Percentiles rank a stretch among this genome's conserved stretches.
Conservation (phyloP, 108 stramenopile genomes). For the Discostella pseudostelligera region DNA sequence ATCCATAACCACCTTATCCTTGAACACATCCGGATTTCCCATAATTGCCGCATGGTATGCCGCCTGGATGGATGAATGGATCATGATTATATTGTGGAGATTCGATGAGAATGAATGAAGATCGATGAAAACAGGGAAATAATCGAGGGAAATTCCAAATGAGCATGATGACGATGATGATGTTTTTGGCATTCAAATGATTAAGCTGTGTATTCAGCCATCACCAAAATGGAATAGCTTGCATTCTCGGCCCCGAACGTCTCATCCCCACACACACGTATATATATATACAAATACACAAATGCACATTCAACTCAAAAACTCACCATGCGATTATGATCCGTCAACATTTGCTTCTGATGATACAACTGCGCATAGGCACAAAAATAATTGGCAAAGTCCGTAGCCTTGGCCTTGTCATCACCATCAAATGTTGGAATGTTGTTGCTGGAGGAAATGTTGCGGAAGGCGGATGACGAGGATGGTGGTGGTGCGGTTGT, state of each 20-base stretch:
- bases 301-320: too few species aligned
- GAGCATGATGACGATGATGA: too few species aligned
- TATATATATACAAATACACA: too few species aligned
- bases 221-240: too few species aligned
- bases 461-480: neutral
- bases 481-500: neutral
- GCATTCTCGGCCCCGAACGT: too few species aligned
- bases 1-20: constrained; percentile 98
- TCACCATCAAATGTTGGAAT: constrained; percentile 74
- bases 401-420: constrained; percentile 80
- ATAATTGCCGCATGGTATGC: constrained; percentile 97
- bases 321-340: constrained; percentile 90
- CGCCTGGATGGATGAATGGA: constrained; percentile 22
- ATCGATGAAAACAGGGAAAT: too few species aligned
- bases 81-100: too few species aligned
- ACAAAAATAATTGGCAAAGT: constrained; percentile 86
- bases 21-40: constrained; percentile 88
- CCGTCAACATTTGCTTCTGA: constrained; percentile 98
- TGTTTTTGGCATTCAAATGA: too few species aligned
- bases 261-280: too few species aligned
- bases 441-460: constrained; percentile 42
- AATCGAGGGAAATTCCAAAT: too few species aligned
- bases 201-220: too few species aligned
- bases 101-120: too few species aligned
- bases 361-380: constrained; percentile 96